A percentile compares a stretch with the other conserved stretches of the same genome.
Conservation (phyloP, 2,329 filamentous ascomycete genomes). For the Xylaria sp. region DNA sequence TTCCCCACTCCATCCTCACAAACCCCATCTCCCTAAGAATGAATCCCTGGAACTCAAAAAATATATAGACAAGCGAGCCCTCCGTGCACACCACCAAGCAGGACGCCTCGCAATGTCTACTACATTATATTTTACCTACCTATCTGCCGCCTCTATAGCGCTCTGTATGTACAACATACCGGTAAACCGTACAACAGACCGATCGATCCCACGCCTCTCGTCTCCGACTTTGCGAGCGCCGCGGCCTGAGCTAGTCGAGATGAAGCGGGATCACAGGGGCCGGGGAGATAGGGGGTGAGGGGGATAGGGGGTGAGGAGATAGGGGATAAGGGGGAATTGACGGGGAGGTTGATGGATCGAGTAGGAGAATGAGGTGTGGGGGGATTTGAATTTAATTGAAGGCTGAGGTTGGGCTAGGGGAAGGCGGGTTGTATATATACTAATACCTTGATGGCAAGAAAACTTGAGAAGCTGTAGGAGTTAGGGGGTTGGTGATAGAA, state of each 20-base stretch:
- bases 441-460: no score
- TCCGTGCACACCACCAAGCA: neutral
- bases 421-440: no score
- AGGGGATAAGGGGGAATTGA: no score
- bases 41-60: neutral
- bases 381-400: no score
- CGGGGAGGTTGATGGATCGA: no score
- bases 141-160: neutral
- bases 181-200: neutral
- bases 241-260: slow-evolving; percentile 26
- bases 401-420: no score
- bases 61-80: neutral
- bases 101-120: neutral
- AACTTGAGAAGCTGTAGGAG: no score
- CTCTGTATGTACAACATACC: neutral
- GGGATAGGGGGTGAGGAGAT: no score
- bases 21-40: no score
- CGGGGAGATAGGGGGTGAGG: neutral
- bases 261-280: neutral
- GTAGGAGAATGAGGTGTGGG: no score
- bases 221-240: slow-evolving; percentile 21
- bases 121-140: neutral
- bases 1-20: no score
- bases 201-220: neutral
- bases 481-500: no score